Conservation (phyloP, 805 yeast species). For the Saccharomycopsis olivae region DNA sequence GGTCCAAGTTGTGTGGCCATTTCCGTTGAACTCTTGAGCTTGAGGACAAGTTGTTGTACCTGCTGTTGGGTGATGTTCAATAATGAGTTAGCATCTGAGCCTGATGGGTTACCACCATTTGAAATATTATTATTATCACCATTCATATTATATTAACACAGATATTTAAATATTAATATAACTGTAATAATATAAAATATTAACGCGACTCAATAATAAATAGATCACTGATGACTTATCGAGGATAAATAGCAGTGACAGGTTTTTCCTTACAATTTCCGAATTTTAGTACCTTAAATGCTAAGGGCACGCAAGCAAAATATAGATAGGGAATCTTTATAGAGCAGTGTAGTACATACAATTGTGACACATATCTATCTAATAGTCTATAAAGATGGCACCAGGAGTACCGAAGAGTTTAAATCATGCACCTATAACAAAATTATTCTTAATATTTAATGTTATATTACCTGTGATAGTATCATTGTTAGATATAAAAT, state of each 20-base stretch:
- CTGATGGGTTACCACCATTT: not conserved
- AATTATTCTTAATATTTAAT: constrained; percentile 20
- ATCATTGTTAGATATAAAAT: constrained; percentile 26
- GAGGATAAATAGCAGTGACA: too few species aligned
- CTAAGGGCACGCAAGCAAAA: too few species aligned
- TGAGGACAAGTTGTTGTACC: constrained; percentile 10
- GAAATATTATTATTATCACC: not conserved
- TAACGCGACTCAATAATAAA: too few species aligned
- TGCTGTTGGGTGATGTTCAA: constrained; percentile 10
- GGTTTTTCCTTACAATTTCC: too few species aligned
- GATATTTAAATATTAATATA: too few species aligned
- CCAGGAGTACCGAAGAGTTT: constrained; percentile 1
- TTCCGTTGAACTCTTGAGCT: constrained; percentile 8
- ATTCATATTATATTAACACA: too few species aligned
- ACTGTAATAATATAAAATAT: too few species aligned
- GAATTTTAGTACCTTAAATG: too few species aligned
- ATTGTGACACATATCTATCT: too few species aligned
- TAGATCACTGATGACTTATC: too few species aligned
- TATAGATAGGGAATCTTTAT: too few species aligned
- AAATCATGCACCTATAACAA: constrained; percentile 24
- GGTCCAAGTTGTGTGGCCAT: constrained; percentile 7
- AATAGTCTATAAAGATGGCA: not conserved
- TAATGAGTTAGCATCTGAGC: not conserved
- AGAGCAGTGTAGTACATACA: too few species aligned
- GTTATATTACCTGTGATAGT: constrained; percentile 22